These are phyloP conservation scores for Pythium folliculosum DNA, from an alignment of 352 stramenopile genomes.

Conservation along the genomic window DNA sequence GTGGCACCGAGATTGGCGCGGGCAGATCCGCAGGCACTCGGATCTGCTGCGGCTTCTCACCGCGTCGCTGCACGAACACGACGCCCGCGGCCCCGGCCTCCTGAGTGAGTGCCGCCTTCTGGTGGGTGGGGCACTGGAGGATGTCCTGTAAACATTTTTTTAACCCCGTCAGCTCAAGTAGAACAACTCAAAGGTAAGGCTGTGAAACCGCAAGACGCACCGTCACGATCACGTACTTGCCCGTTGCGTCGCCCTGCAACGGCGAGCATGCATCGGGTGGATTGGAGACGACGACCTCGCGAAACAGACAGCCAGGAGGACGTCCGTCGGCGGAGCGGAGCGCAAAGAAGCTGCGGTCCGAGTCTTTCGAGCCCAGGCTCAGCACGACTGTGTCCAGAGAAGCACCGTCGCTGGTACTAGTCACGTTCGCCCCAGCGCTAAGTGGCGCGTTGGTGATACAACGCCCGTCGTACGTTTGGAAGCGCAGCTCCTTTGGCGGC, in stretches of 20 bases:
- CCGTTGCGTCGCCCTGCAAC: slow-evolving; percentile 40
- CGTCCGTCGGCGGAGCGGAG: slow-evolving; percentile 59
- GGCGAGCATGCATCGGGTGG: slow-evolving; percentile 59
- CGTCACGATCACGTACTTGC: slow-evolving; percentile 62
- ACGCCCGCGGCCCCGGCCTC: slow-evolving; percentile 60
- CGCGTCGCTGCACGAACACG: slow-evolving; percentile 59
- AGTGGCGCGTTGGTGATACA: slow-evolving; percentile 25
- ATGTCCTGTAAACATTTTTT: slow-evolving; percentile 3
- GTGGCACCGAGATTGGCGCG: slow-evolving; percentile 44
- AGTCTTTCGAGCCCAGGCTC: slow-evolving; percentile 43
- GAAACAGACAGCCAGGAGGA: slow-evolving; percentile 57
- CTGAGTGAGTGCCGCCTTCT: slow-evolving; percentile 61
- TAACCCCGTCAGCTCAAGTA: neutral
- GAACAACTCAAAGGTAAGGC: neutral
- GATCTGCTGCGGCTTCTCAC: slow-evolving; percentile 61
- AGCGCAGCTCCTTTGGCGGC: slow-evolving; percentile 55
- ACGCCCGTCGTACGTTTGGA: slow-evolving; percentile 56
- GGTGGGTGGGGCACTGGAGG: slow-evolving; percentile 54
- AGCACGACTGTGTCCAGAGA: slow-evolving; percentile 33
- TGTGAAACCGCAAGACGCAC: slow-evolving; percentile 25
- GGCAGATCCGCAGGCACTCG: slow-evolving; percentile 44
- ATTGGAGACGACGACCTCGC: slow-evolving; percentile 48
- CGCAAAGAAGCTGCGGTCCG: slow-evolving; percentile 51
- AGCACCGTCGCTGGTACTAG: neutral
- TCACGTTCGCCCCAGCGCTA: neutral